Conservation (phyloP, 371 early-diverging fungal genomes). For the Mortierella sp. region DNA sequence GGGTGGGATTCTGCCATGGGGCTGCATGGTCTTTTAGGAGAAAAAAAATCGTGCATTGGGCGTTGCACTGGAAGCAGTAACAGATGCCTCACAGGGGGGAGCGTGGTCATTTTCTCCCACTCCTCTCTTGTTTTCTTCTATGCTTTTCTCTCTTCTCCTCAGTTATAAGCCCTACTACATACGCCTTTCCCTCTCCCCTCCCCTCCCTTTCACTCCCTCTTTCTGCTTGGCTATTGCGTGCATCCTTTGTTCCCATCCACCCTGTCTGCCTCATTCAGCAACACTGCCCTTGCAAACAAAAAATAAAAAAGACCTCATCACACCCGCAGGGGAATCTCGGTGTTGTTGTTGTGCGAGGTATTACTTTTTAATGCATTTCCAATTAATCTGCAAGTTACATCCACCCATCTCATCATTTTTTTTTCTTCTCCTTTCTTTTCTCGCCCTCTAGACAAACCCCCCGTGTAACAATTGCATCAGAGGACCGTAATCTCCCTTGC, state of each 20-base stretch:
- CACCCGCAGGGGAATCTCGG: not conserved
- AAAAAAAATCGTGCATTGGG: not conserved
- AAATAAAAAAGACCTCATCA: not conserved
- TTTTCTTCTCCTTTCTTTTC: not conserved
- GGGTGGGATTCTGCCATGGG: not conserved
- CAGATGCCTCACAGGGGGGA: not conserved
- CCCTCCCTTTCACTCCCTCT: not conserved
- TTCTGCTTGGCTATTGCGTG: not conserved
- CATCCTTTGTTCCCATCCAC: constrained; percentile 5
- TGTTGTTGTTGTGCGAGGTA: not conserved
- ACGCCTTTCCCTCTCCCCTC: not conserved
- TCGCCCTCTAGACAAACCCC: not conserved
- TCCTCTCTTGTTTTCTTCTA: not conserved
- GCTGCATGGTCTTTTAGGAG: not conserved
- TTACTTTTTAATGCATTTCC: no score
- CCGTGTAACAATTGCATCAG: not conserved
- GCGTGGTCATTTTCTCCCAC: not conserved
- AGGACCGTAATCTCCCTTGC: not conserved
- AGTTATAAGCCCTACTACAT: not conserved
- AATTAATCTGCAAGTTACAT: not conserved
- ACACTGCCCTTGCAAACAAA: not conserved
- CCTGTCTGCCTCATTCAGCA: not conserved
- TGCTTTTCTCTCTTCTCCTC: not conserved
- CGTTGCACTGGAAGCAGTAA: not conserved
- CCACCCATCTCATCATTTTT: not conserved